These are phyloP conservation scores for Aurantiochytrium sp. DNA, from an alignment of 108 stramenopile species.

Conservation along the genomic window DNA sequence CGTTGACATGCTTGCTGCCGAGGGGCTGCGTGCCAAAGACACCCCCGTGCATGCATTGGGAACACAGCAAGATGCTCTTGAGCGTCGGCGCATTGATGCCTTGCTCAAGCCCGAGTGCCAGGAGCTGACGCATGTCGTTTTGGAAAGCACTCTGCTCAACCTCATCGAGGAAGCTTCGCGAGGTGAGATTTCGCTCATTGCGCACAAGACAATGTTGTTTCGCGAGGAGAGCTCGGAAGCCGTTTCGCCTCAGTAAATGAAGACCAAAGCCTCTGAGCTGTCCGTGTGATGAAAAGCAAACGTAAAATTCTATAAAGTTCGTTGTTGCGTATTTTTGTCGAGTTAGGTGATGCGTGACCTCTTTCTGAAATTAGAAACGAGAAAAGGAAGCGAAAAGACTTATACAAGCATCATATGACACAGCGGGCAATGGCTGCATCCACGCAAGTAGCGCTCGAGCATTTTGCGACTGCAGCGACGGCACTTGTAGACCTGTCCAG, in stretches of 20 bases:
- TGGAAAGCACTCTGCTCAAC: background rate
- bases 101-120: background rate
- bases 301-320: too few relatives aligned
- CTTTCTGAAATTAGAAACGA: too few relatives aligned
- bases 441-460: slow-evolving; percentile 35
- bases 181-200: background rate
- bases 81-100: background rate
- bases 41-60: background rate
- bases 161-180: background rate
- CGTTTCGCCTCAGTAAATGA: too few relatives aligned
- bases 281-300: too few relatives aligned
- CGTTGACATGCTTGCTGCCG: background rate
- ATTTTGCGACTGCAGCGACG: slow-evolving; percentile 44
- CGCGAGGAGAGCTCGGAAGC: background rate
- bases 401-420: slow-evolving; percentile 32
- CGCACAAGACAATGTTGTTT: background rate
- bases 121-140: background rate
- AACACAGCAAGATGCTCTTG: background rate
- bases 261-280: too few relatives aligned
- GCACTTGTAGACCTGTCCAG: slow-evolving; percentile 37
- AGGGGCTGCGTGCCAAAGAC: background rate
- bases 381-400: background rate
- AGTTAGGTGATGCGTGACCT: too few relatives aligned
- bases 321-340: too few relatives aligned
- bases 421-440: slow-evolving; percentile 34